A percentile compares a stretch with the other conserved stretches of the same genome.
These are phyloP conservation scores for Trichoderma simmonsii DNA, from an alignment of 2,329 filamentous ascomycete genomes.

Conservation along the genomic window DNA sequence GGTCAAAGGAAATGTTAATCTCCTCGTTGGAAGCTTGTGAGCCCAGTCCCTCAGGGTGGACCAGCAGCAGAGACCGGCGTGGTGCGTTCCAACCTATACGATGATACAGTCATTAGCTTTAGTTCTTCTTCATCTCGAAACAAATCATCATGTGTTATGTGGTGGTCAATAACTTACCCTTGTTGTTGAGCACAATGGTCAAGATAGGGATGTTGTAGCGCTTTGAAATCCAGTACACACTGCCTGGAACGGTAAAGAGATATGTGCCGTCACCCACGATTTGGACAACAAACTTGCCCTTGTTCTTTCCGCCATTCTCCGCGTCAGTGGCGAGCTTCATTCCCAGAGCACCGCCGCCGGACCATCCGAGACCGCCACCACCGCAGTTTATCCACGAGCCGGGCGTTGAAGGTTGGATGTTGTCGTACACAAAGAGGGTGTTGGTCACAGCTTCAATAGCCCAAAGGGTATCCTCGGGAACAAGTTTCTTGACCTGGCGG, in stretches of 20 bases:
- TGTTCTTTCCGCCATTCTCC: constrained; percentile 43
- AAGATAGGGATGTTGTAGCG: constrained; percentile 54
- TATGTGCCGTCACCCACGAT: constrained; percentile 58
- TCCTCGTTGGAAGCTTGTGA: constrained; percentile 58
- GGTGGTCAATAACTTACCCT: constrained; percentile 36
- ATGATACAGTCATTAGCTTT: neutral
- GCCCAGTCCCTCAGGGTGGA: constrained; percentile 56
- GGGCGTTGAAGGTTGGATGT: constrained; percentile 64
- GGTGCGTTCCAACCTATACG: constrained; percentile 58
- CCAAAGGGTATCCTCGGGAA: constrained; percentile 60
- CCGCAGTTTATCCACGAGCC: constrained; percentile 80
- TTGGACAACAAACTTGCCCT: constrained; percentile 51
- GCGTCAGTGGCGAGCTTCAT: constrained; percentile 65
- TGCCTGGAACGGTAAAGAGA: constrained; percentile 52
- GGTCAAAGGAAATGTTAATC: constrained; percentile 59
- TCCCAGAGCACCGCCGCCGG: constrained; percentile 69
- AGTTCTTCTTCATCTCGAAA: neutral
- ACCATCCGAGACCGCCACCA: constrained; percentile 78
- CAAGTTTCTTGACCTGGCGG: constrained; percentile 31
- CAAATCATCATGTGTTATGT: neutral
- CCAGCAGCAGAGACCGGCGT: constrained; percentile 52
- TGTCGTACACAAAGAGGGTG: constrained; percentile 63
- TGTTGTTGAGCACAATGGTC: constrained; percentile 56
- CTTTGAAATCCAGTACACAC: constrained; percentile 54
- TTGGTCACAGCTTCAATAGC: constrained; percentile 77